Conservation (phyloP, 108 stramenopile genomes). For the Cyclotella kingstonii region DNA sequence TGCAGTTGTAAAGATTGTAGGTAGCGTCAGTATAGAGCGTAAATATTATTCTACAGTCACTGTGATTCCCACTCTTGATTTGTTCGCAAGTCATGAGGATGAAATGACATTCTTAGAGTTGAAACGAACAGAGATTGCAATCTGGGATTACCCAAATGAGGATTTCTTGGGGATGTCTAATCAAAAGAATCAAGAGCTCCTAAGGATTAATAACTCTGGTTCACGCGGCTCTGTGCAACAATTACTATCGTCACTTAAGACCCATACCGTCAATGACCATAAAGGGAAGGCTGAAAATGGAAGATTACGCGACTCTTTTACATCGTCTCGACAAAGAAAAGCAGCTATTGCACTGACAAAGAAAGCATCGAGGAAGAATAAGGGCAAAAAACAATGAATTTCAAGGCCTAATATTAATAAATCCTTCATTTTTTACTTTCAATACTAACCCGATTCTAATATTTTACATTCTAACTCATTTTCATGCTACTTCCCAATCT, state of each 20-base stretch:
- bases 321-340: constrained; percentile 58
- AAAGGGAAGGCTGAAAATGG: constrained; percentile 16
- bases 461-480: neutral
- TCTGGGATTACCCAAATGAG: constrained; percentile 65
- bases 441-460: too few species aligned
- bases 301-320: constrained; percentile 17
- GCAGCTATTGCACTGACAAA: constrained; percentile 31
- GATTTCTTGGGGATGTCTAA: constrained; percentile 1
- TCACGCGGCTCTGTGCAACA: constrained; percentile 39
- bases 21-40: neutral
- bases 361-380: constrained; percentile 38
- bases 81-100: constrained; percentile 13
- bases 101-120: constrained; percentile 28
- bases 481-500: neutral
- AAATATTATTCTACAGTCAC: constrained; percentile 31
- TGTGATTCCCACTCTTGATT: constrained; percentile 49
- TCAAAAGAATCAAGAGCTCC: neutral
- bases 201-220: constrained; percentile 24
- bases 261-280: constrained; percentile 6
- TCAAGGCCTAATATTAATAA: neutral
- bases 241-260: constrained; percentile 46
- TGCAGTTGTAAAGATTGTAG: constrained; percentile 26
- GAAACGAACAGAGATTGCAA: constrained; percentile 58
- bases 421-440: neutral
- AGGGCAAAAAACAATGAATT: constrained; percentile 20